Base-by-base conservation (phyloP, 2,329 filamentous ascomycete species). In the Leptographium radiaticola region DNA sequence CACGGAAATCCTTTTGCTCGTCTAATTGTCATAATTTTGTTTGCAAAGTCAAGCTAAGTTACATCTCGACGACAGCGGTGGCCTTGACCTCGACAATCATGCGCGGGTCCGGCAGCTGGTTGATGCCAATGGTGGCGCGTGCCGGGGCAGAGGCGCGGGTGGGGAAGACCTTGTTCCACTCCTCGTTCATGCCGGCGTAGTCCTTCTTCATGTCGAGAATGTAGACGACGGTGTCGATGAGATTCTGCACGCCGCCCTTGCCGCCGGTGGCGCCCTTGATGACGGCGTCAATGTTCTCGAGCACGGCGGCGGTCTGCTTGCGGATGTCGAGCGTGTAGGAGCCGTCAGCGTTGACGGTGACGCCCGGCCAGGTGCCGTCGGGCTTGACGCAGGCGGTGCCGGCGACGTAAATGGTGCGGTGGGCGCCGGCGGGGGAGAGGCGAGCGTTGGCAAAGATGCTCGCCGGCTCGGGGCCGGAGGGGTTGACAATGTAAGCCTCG, bases 131-230 rank as follows among this genome's bases (percentile, higher is more conserved):
- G 1, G 65, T 66, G 6, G 65, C 64, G 30, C 65, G 51, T 9
- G 70, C 68, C 6, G 70, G 70, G 1, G 70, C 70, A 51, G 59
- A 62, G 1, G 57, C 62, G 8, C 68, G 63, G 36, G 65, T 64
- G 15, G 63, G 33, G 56, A 69, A 73, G 9, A 72, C 63, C 59
- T 70, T 69, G 56, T 73, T 73, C 71, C 70, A 73, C 58, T 70
- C 70, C 58, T 71, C 70, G 51, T 73, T 72, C 70, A 72, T 72
- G 16, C 66, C 70, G 6, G 64, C 63, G 55, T 73, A 72, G 34
- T 73, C 62, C 1, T 58, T 61, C 56, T 70, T 64, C 67, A 71
- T 71, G 55, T 72, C 67, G 11, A 68, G 45, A 6, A 72, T 59
- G 52, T 70, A 73, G 12, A 73, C 68, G 12, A 67, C 66, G 4